Conservation (phyloP, 2,329 filamentous ascomycete genomes). For the Graphilbum fragrans region DNA sequence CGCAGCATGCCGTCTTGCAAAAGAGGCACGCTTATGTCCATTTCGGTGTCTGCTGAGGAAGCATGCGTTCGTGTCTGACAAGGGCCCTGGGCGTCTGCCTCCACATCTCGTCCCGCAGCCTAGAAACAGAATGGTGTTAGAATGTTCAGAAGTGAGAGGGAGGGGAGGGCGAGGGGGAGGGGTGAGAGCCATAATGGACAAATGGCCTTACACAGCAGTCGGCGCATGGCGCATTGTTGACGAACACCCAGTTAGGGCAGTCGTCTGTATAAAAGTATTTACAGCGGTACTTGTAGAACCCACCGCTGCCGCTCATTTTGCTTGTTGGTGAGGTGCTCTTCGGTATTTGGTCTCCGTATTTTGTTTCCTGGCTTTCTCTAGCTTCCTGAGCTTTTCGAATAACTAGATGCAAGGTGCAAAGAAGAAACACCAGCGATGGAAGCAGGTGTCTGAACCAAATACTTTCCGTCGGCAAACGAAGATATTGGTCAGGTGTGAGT, state of each 20-base stretch:
- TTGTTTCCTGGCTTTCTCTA: no score
- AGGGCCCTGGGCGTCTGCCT: slow-evolving; percentile 12
- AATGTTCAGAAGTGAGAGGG: background rate
- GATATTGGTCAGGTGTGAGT: background rate
- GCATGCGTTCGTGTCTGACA: background rate
- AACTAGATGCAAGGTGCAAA: no score
- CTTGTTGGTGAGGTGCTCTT: no score
- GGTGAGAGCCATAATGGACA: background rate
- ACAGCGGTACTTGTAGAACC: slow-evolving; percentile 37
- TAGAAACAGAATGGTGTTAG: slow-evolving; percentile 15
- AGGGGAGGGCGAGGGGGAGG: background rate
- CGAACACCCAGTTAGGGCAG: slow-evolving; percentile 36
- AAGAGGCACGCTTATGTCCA: slow-evolving; percentile 8
- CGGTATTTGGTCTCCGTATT: background rate
- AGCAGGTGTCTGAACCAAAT: no score
- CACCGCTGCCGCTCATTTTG: slow-evolving; percentile 27
- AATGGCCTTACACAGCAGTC: slow-evolving; percentile 30
- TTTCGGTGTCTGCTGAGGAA: background rate
- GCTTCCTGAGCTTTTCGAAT: no score
- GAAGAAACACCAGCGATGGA: no score
- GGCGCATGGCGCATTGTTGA: slow-evolving; percentile 32
- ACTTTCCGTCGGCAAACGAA: no score
- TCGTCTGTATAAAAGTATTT: slow-evolving; percentile 36
- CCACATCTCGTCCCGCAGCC: slow-evolving; percentile 37
- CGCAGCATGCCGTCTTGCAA: slow-evolving; percentile 29